Evolutionary conservation across 179 eudicot genomes (phyloP).

Genomic region (Beta macrorhiza): DNA sequence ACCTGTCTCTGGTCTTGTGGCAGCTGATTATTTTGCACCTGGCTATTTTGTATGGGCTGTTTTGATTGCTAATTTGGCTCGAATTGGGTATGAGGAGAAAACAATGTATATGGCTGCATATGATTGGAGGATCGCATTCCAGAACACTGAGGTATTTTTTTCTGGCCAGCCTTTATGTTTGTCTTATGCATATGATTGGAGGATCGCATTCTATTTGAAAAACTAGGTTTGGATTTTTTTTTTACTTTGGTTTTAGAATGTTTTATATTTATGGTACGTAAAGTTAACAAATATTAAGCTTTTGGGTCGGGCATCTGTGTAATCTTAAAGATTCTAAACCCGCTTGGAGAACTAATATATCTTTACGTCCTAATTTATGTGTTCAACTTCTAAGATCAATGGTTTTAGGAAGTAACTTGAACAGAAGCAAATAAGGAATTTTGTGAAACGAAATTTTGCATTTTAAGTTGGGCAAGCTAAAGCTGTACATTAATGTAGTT

Average conservation of each 20-base stretch:
- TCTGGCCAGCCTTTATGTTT: neutral
- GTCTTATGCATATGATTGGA: neutral
- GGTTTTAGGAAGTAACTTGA: too few relatives aligned
- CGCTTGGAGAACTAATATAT: neutral
- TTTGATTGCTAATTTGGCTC: constrained; percentile 91
- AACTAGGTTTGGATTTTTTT: neutral
- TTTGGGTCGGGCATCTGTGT: neutral
- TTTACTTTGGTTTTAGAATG: neutral
- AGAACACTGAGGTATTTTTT: constrained; percentile 75
- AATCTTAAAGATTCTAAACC: neutral
- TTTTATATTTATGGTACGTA: neutral
- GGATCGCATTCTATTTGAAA: neutral
- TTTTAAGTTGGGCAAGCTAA: neutral
- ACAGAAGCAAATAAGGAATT: neutral
- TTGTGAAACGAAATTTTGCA: neutral
- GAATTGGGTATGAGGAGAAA: constrained; percentile 94
- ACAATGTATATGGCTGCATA: constrained; percentile 99
- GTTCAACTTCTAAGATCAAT: neutral
- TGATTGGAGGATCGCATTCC: constrained; percentile 95
- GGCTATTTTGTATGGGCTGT: constrained; percentile 99
- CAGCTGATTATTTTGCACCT: constrained; percentile 96
- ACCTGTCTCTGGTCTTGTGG: constrained; percentile 92
- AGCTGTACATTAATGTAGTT: neutral
- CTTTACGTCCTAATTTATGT: neutral
- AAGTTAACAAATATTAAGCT: neutral